Base-by-base conservation (phyloP, 1,284 basidiomycete genomes). In the Papiliotrema terrestris region DNA sequence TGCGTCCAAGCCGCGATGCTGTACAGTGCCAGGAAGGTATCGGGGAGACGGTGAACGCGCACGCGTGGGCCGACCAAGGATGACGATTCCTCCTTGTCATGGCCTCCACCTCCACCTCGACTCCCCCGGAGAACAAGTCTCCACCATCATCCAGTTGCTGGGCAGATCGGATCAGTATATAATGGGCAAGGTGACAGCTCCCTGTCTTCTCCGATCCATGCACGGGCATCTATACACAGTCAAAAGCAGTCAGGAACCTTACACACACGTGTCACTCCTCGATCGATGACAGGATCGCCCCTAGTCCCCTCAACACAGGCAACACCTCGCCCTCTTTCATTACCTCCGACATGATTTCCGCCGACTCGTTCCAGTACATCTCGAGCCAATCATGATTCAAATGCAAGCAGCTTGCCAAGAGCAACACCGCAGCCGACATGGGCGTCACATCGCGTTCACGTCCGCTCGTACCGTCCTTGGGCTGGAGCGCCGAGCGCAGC, bases 221-320 rank as follows among this genome's bases (percentile, higher is more conserved):
- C n/a, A n/a, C n/a, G n/a, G n/a, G 29, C 29, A 32, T 32, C 6
- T 32, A 32, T 32, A 32, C 29, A 32, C 29, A 32, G 29, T 11
- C 29, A 32, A 6, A 11, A 32, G 11, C n/a, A 32, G 29, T 32
- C 29, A 32, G 11, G 29, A 32, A 32, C 6, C 5, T n/a, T 32
- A 11, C 11, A 32, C 29, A 32, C 29, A 32, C 11, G 29, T 32
- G n/a, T 32, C 29, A 54, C 46, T 46, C 49, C 36, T 29, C 44
- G 1, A 67, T 36, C 17, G 59, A 56, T 42, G 62, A 61, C 19
- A 71, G 49, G 2, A 71, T 51, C 1, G 69, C 62, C 42, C 65
- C 66, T 17, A 71, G 46, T 5, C 67, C 66, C 43, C 55, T 60
- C 50, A 71, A 45, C 11, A 69, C 67, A 13, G 69, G 56, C 49